These are phyloP conservation scores for Malus hybrid DNA, from an alignment of 331 rosid genomes.

Conservation along the genomic window DNA sequence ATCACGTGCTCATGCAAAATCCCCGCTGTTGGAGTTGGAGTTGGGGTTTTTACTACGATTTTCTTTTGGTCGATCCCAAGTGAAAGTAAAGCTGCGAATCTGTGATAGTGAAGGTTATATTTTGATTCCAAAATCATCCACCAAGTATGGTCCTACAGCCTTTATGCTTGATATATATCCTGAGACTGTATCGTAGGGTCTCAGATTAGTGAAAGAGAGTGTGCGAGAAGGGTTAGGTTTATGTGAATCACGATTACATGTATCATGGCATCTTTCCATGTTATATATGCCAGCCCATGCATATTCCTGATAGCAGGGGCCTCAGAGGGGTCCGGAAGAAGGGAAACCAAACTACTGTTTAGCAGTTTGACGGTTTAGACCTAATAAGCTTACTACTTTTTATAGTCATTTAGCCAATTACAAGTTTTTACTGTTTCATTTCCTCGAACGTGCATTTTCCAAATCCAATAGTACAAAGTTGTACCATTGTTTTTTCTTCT, in stretches of 20 bases:
- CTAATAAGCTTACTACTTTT: too few species aligned
- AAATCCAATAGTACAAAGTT: too few species aligned
- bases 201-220: neutral
- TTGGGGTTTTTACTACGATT: constrained; percentile 6
- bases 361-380: too few species aligned
- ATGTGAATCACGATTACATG: too few species aligned
- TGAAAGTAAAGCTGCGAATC: neutral
- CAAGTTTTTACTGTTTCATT: too few species aligned
- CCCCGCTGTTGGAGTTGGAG: neutral
- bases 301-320: neutral
- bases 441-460: too few species aligned
- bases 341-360: too few species aligned
- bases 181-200: neutral
- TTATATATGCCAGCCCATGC: too few species aligned
- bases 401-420: too few species aligned
- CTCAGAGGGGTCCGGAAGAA: neutral
- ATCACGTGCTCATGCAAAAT: constrained; percentile 37
- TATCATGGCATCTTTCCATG: too few species aligned
- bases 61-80: neutral
- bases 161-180: neutral
- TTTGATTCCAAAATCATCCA: constrained; percentile 25
- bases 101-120: neutral
- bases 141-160: constrained; percentile 2
- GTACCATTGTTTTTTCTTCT: too few species aligned
- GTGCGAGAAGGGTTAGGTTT: neutral